Evolutionary conservation across 1,284 basidiomycete species (phyloP), one percentile per base, ranked within the genome.

Genomic region (Amylostereum areolatum): DNA sequence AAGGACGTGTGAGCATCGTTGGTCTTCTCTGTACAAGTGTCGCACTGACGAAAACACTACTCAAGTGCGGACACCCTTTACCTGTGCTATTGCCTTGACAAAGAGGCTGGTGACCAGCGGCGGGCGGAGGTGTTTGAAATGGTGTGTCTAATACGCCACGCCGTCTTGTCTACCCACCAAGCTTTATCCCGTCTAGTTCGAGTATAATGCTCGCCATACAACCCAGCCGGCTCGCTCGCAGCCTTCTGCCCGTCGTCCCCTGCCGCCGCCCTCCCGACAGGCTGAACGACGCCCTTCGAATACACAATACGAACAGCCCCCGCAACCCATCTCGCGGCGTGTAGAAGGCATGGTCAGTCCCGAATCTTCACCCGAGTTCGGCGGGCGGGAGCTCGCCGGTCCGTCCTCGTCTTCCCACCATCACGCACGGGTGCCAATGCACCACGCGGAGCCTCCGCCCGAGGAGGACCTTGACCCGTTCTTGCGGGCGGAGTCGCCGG

Each of bases 1-100:
- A 81, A 81, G 54, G 91, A 95, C 64, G 82, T 84, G 85, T 79
- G 56, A 70, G 75, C 71, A 7, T 41, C 33, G 28, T 41, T 1
- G 42, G 24, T 49, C 12, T 12, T 35, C n/a, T 48, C 30, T 5
- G 5, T 28, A 7, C n/a, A 12, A 30, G 32, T 33, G 27, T 25
- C 43, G 30, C 39, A 46, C 32, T 33, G 12, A 18, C n/a, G 3
- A 18, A 29, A 11, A 27, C 47, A 27, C 10, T 39, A 45, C 43
- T 33, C 29, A 78, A 18, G 73, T 32, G 85, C 89, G 50, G 92
- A 95, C 61, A 85, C 91, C 2, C 62, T 95, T 46, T 95, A 92
- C 62, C 75, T 95, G 37, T 95, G 92, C 61, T 92, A 92, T 62
- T 89, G 90, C 58, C 89, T 95, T 47, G 92, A 94, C 62, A 82